Evolutionary conservation across 1,284 basidiomycete genomes (phyloP).

Genomic region (Jaminaea rosea): DNA sequence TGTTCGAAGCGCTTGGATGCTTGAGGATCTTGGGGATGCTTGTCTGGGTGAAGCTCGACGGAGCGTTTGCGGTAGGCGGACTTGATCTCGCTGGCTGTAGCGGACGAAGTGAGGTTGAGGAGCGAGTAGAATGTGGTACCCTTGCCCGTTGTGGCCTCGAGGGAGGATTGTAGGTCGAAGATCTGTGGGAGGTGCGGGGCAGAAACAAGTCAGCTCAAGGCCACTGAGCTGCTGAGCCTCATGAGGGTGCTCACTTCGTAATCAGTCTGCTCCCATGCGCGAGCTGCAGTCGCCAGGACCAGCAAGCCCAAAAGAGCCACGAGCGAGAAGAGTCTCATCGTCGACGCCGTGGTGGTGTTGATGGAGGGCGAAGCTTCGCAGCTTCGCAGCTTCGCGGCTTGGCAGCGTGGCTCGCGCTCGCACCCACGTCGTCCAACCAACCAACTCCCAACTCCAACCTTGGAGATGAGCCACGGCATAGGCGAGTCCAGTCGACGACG

Average conservation of each 20-base stretch:
- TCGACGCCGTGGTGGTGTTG: no score
- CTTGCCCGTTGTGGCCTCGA: constrained; percentile 29
- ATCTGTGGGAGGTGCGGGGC: constrained; percentile 15
- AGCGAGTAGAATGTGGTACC: constrained; percentile 39
- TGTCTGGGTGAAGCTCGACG: constrained; percentile 43
- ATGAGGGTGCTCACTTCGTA: not conserved
- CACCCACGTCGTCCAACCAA: no score
- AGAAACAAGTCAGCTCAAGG: not conserved
- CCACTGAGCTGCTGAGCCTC: not conserved
- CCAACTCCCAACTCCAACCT: no score
- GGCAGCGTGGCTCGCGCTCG: no score
- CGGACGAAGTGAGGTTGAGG: constrained; percentile 20
- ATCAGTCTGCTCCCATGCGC: not conserved
- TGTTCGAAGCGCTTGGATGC: constrained; percentile 40
- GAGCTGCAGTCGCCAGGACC: not conserved
- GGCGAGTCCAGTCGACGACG: no score
- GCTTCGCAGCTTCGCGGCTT: no score
- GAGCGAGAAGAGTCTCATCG: not conserved
- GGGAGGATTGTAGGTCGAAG: constrained; percentile 40
- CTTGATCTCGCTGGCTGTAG: constrained; percentile 25
- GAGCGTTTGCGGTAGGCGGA: constrained; percentile 39
- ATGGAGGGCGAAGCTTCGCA: no score
- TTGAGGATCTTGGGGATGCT: constrained; percentile 22
- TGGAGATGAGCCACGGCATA: no score
- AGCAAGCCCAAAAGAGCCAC: not conserved